Base-by-base conservation (phyloP, 1,139 yeast genomes). In the Diutina ranongensis region DNA sequence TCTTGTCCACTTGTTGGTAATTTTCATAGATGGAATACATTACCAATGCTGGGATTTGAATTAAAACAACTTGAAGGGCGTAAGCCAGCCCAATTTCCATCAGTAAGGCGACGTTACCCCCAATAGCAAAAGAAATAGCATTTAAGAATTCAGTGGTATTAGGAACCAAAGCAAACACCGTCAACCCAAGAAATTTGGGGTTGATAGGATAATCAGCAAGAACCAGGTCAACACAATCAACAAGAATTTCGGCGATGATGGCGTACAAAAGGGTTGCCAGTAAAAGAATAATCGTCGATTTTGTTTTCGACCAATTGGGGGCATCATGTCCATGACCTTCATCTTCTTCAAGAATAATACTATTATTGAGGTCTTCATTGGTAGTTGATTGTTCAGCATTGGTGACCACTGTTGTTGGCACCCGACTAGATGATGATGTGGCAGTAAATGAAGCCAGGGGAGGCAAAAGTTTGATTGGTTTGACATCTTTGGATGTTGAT, bases 11-110 rank as follows among this genome's bases (percentile, higher is more conserved):
- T 44, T 61, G 59, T 19, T 56, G 53, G 50, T 57, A 59, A 48
- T 65, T 60, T 56, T 56, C 61, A 59, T 65, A 70, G 33, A 85
- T 75, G 1, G 96, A 83, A 57, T 77, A 88, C 15, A 89, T 61
- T 3, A 88, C 95, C 57, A 92, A 72, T 4, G 94, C 81, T 0
- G 99, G 99, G 44, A 92, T 86, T 61, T 92, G 99, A 51, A 92
- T 72, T 47, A 92, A 68, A 52, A 95, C 94, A n/a, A 92, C 99
- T 61, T 92, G 99, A 50, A 92, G 70, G 0, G 96, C 98, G 60
- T 92, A 92, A 0, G 98, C 98, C 53, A 95, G 83, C 51, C 99
- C 98, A 61, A 92, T 92, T 61, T 92, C 99, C 96, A 92, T 86
- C 1, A 94, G 83, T 45, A 92, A 70, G 0, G 98, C 96, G 49